Evolutionary conservation across 2,329 filamentous ascomycete species (phyloP).

Genomic region (Metarhizium album): DNA sequence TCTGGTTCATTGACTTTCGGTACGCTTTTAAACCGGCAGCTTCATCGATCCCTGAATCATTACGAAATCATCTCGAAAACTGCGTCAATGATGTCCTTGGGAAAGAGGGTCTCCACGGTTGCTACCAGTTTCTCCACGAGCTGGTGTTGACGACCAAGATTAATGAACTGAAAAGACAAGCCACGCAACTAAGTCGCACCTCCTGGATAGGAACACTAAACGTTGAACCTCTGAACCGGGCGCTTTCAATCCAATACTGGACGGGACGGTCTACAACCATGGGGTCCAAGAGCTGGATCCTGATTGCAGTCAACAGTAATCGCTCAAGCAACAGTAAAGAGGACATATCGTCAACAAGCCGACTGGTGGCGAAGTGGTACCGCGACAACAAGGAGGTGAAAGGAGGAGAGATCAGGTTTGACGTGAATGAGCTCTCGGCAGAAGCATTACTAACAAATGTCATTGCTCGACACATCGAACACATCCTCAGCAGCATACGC

Average conservation of each 20-base stretch:
- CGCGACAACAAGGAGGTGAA: conserved; percentile 67
- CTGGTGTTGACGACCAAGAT: conserved; percentile 87
- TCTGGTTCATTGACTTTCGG: conserved; percentile 89
- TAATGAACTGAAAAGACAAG: conserved; percentile 69
- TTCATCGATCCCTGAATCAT: conserved; percentile 44
- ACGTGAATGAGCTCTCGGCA: conserved; percentile 57
- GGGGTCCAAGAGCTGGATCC: conserved; percentile 77
- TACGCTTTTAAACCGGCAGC: conserved; percentile 69
- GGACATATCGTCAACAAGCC: conserved; percentile 37
- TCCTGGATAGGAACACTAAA: conserved; percentile 71
- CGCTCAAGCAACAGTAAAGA: conserved; percentile 29
- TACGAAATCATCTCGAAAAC: conserved; percentile 57
- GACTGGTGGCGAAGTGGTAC: conserved; percentile 67
- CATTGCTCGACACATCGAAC: conserved; percentile 63
- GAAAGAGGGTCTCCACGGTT: conserved; percentile 62
- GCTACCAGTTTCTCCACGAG: conserved; percentile 80
- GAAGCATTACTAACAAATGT: conserved; percentile 64
- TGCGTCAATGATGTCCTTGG: conserved; percentile 62
- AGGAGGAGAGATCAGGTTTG: conserved; percentile 55
- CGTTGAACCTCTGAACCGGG: conserved; percentile 70
- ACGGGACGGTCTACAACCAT: conserved; percentile 38
- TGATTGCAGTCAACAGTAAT: conserved; percentile 70
- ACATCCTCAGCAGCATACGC: conserved; percentile 59
- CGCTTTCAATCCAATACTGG: conserved; percentile 89
- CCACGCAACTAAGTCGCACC: conserved; percentile 53